Evolutionary conservation across 2,329 filamentous ascomycete genomes (phyloP).

Genomic region (Seiridium unicorne): DNA sequence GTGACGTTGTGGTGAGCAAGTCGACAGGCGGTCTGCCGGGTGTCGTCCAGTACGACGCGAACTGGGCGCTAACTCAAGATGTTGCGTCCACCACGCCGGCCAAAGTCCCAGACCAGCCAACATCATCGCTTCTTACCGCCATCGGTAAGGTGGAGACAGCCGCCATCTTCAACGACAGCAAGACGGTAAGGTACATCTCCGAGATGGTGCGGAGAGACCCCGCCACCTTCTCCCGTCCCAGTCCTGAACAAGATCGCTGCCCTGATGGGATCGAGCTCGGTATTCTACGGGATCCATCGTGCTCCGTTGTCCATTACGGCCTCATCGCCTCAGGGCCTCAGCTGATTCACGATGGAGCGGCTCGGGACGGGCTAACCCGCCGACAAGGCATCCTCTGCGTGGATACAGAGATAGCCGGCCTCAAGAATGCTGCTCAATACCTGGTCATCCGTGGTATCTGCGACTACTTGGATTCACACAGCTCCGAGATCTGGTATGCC

Average conservation of each 20-base stretch:
- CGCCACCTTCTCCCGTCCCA: constrained; percentile 14
- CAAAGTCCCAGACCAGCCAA: constrained; percentile 11
- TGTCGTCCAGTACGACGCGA: constrained; percentile 29
- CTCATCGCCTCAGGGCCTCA: neutral
- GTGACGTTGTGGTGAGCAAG: constrained; percentile 29
- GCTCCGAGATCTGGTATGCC: constrained; percentile 21
- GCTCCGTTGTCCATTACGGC: constrained; percentile 9
- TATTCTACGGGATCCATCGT: neutral
- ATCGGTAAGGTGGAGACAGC: constrained; percentile 17
- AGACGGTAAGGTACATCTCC: constrained; percentile 12
- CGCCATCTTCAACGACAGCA: constrained; percentile 15
- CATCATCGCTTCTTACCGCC: constrained; percentile 16
- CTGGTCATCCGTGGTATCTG: constrained; percentile 20
- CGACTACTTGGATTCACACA: constrained; percentile 28
- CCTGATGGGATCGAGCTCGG: neutral
- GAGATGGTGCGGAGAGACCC: constrained; percentile 17
- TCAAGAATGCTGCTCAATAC: neutral
- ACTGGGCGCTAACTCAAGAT: neutral
- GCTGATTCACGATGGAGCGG: neutral
- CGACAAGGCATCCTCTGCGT: neutral
- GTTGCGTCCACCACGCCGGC: neutral
- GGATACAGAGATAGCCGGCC: neutral
- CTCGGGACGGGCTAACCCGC: neutral
- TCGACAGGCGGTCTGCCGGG: constrained; percentile 15
- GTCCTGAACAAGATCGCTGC: constrained; percentile 15